Evolutionary conservation across 805 yeast genomes (phyloP).

Genomic region (Starmerella stellata): DNA sequence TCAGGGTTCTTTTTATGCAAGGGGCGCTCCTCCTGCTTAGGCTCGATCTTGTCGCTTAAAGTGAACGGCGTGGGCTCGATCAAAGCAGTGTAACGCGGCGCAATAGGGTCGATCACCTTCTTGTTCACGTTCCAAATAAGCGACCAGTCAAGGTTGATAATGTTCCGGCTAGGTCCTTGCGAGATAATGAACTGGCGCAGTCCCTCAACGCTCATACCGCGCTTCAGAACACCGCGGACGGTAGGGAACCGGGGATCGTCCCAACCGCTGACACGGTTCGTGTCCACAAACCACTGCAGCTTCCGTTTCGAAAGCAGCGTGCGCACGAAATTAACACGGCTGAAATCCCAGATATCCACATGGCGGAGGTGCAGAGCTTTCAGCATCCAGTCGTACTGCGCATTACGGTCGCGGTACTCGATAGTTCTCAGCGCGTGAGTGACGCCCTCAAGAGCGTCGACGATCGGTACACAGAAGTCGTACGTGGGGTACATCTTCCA

Average conservation of each 20-base stretch:
- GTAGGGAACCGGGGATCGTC: constrained; percentile 99
- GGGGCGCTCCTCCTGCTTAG: constrained; percentile 57
- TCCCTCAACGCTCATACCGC: constrained; percentile 99
- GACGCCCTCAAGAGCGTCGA: constrained; percentile 89
- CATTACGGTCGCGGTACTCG: constrained; percentile 97
- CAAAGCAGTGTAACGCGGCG: constrained; percentile 84
- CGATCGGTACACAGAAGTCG: constrained; percentile 96
- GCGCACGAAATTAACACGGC: constrained; percentile 90
- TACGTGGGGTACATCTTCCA: constrained; percentile 98
- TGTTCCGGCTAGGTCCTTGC: constrained; percentile 96
- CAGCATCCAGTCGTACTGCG: constrained; percentile 94
- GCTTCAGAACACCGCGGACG: constrained; percentile 95
- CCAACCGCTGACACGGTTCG: constrained; percentile 76
- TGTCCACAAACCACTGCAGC: constrained; percentile 97
- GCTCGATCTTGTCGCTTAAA: constrained; percentile 46
- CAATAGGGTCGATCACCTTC: constrained; percentile 89
- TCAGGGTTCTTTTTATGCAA: constrained; percentile 91
- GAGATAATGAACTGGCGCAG: constrained; percentile 79
- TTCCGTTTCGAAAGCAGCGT: constrained; percentile 92
- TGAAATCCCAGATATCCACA: constrained; percentile 96
- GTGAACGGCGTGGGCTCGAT: constrained; percentile 50
- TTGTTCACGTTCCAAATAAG: constrained; percentile 95
- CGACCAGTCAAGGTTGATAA: constrained; percentile 93
- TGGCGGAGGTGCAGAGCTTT: constrained; percentile 64
- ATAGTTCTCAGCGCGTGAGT: constrained; percentile 96